These are phyloP conservation scores for Fusarium tjaetaba DNA, from an alignment of 2,329 filamentous ascomycete genomes.

Conservation along the genomic window DNA sequence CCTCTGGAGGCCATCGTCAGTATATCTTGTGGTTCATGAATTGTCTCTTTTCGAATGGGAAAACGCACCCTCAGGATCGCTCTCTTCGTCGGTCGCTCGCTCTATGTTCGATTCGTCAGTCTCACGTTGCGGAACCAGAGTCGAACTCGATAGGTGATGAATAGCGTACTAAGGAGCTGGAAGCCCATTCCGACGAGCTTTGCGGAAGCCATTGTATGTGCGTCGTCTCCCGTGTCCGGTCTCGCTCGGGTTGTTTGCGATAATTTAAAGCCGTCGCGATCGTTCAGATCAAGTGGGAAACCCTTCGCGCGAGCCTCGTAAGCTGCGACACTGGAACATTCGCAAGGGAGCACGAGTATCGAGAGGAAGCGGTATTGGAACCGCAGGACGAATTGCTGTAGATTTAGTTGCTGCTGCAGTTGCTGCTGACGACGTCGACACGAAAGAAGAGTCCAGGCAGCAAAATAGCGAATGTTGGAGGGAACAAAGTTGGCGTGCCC, in stretches of 20 bases:
- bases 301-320: conserved; percentile 42
- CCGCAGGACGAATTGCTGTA: background rate
- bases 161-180: conserved; percentile 46
- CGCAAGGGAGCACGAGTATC: conserved; percentile 15
- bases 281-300: conserved; percentile 28
- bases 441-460: conserved; percentile 12
- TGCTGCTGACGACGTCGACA: background rate
- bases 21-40: background rate
- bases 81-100: conserved; percentile 45
- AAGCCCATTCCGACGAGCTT: conserved; percentile 46
- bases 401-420: background rate
- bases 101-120: conserved; percentile 41
- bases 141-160: background rate
- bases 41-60: conserved; percentile 2
- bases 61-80: conserved; percentile 49
- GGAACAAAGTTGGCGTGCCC: conserved; percentile 1
- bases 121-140: conserved; percentile 1
- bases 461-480: conserved; percentile 8
- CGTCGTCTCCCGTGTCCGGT: background rate
- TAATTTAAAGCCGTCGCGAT: conserved; percentile 7
- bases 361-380: background rate
- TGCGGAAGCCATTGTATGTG: conserved; percentile 36
- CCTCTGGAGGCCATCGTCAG: conserved; percentile 57
- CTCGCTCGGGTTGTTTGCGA: background rate
- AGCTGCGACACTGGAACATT: conserved; percentile 39